phyloP scores from a whole-genome alignment of 305 asterid species.

The Fraxinus dipetala region DNA sequence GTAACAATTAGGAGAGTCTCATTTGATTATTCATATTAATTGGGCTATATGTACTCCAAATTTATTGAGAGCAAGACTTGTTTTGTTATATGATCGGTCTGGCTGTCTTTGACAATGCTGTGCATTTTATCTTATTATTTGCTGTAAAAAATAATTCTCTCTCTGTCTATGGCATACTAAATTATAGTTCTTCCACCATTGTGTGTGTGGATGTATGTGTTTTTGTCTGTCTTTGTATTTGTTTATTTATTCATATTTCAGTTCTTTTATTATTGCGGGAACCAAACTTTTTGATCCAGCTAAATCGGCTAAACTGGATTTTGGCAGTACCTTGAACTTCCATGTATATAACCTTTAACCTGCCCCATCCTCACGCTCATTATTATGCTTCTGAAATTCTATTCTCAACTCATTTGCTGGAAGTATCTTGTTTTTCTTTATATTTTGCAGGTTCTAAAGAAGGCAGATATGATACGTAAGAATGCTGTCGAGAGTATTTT shows the following conservation, averaged over 20 bases:
- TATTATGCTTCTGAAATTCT: not conserved
- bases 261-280: not conserved
- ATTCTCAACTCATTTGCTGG: not conserved
- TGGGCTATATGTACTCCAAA: not conserved
- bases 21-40: not conserved
- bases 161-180: not conserved
- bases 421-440: constrained; percentile 9
- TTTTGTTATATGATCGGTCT: not conserved
- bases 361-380: not conserved
- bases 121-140: not conserved
- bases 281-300: not conserved
- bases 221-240: not conserved
- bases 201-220: too few relatives aligned
- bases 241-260: not conserved
- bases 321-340: not conserved
- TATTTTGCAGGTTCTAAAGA: constrained; percentile 78
- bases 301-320: not conserved
- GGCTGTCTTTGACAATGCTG: not conserved
- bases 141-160: not conserved
- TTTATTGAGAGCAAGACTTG: not conserved
- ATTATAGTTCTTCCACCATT: not conserved
- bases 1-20: not conserved
- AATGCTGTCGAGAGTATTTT: constrained; percentile 98
- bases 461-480: constrained; percentile 99
- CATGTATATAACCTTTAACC: not conserved